Evolutionary conservation across 106 monocot genomes (phyloP).

Genomic region (Apostasia shenzhenica): DNA sequence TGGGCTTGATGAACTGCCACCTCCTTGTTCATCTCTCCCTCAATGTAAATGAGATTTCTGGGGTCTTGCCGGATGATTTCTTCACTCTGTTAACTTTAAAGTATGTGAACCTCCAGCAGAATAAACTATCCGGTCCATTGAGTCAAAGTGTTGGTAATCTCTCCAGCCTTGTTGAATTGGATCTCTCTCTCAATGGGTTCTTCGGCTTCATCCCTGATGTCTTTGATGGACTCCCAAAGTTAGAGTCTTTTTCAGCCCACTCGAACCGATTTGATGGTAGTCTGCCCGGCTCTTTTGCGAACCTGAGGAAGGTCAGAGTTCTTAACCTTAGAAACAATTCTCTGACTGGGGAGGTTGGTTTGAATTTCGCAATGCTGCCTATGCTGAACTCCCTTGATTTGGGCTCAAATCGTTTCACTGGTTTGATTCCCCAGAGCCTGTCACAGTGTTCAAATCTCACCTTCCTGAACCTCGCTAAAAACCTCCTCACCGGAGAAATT

Average conservation of each 20-base stretch:
- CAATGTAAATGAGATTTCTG: slow-evolving; percentile 36
- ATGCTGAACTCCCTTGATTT: slow-evolving; percentile 44
- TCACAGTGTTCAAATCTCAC: slow-evolving; percentile 28
- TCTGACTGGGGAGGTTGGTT: slow-evolving; percentile 31
- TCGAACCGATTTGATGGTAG: slow-evolving; percentile 28
- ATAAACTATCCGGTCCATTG: slow-evolving; percentile 32
- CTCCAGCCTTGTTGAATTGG: slow-evolving; percentile 36
- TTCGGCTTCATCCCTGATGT: slow-evolving; percentile 35
- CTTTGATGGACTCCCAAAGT: slow-evolving; percentile 22
- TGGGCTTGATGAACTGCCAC: slow-evolving; percentile 37
- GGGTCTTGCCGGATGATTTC: slow-evolving; percentile 36
- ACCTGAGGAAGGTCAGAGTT: slow-evolving; percentile 14
- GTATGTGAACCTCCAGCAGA: slow-evolving; percentile 32
- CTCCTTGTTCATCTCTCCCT: slow-evolving; percentile 31
- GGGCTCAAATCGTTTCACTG: slow-evolving; percentile 36
- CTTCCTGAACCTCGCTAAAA: slow-evolving; percentile 44
- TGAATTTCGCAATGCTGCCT: slow-evolving; percentile 21
- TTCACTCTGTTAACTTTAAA: slow-evolving; percentile 29
- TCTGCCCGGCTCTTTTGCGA: slow-evolving; percentile 42
- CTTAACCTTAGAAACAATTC: slow-evolving; percentile 56
- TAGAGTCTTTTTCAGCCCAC: slow-evolving; percentile 27
- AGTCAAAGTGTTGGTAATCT: slow-evolving; percentile 31
- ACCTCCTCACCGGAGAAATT: slow-evolving; percentile 39
- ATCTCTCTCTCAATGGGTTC: slow-evolving; percentile 49
- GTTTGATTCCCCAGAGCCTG: slow-evolving; percentile 32